phyloP scores from a whole-genome alignment of 208 protist genomes.

The Acanthamoeba divionensis region DNA sequence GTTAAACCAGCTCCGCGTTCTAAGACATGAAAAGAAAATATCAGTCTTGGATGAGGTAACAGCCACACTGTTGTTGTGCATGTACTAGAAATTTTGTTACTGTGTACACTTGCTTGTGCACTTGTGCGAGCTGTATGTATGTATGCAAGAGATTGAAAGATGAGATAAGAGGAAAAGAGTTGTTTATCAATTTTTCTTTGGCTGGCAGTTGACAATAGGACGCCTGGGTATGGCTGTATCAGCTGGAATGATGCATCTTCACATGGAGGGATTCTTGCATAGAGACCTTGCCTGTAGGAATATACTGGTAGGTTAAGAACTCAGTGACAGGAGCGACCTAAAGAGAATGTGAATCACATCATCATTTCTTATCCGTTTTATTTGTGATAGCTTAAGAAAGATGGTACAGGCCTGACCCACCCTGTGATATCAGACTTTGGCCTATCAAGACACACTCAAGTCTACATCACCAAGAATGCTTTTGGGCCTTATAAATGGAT shows the following conservation, averaged over 20 bases:
- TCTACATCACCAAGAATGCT: background rate
- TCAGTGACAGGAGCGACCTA: too few species aligned
- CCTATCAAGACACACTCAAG: background rate
- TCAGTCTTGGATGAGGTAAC: background rate
- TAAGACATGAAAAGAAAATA: background rate
- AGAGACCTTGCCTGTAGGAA: constrained; percentile 44
- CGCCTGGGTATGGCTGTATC: background rate
- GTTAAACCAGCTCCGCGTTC: background rate
- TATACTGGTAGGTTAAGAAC: background rate
- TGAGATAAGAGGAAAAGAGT: too few species aligned
- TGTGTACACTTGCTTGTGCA: too few species aligned
- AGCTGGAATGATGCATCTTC: constrained; percentile 36
- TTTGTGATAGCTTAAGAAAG: background rate
- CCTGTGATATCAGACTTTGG: background rate
- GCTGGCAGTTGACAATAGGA: background rate
- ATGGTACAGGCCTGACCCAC: background rate
- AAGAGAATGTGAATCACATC: too few species aligned
- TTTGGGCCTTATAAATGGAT: constrained; percentile 46
- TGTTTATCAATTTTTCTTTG: too few species aligned
- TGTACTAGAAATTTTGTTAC: too few species aligned
- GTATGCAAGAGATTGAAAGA: too few species aligned
- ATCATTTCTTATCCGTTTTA: background rate
- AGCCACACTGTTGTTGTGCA: too few species aligned
- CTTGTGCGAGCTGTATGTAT: too few species aligned
- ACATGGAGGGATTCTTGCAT: constrained; percentile 49